A percentile compares a stretch with the other conserved stretches of the same genome.
Conservation (phyloP, 1,139 yeast genomes). For the Diutina pseudorugosa region DNA sequence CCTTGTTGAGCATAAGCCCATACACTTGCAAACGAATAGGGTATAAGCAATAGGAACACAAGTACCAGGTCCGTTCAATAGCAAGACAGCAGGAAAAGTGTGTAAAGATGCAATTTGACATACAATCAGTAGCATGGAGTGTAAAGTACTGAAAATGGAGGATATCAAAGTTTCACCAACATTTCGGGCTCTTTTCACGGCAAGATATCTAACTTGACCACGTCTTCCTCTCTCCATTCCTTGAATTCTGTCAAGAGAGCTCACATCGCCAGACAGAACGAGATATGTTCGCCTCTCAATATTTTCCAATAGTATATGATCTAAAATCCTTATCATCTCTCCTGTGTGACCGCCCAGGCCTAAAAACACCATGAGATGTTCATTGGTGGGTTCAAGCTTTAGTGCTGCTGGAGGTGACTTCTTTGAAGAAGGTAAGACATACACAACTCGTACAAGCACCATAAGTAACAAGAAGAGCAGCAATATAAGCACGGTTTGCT, state of each 20-base stretch:
- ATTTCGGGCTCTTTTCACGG: constrained; percentile 61
- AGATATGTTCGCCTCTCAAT: constrained; percentile 30
- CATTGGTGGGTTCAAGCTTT: not conserved
- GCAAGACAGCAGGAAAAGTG: constrained; percentile 36
- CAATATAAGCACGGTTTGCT: not conserved
- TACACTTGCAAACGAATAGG: constrained; percentile 37
- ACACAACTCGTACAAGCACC: not conserved
- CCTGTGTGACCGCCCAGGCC: constrained; percentile 96
- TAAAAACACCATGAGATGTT: constrained; percentile 40
- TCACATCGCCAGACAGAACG: constrained; percentile 42
- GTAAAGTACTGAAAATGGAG: constrained; percentile 41
- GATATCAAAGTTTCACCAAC: constrained; percentile 53
- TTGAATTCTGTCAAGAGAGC: constrained; percentile 42
- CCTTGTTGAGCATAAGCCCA: constrained; percentile 41
- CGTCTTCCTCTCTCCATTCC: constrained; percentile 14
- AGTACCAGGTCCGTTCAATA: constrained; percentile 93
- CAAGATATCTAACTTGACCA: constrained; percentile 12
- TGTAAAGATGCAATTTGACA: constrained; percentile 10
- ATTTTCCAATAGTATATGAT: constrained; percentile 16
- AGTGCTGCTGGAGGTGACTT: not conserved
- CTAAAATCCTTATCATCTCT: constrained; percentile 68
- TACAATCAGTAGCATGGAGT: constrained; percentile 18
- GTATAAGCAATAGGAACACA: constrained; percentile 66
- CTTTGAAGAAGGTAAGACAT: not conserved
- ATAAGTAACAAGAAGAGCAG: not conserved